These are phyloP conservation scores for Geotrichum restrictum DNA, from an alignment of 1,139 yeast species.

Conservation along the genomic window DNA sequence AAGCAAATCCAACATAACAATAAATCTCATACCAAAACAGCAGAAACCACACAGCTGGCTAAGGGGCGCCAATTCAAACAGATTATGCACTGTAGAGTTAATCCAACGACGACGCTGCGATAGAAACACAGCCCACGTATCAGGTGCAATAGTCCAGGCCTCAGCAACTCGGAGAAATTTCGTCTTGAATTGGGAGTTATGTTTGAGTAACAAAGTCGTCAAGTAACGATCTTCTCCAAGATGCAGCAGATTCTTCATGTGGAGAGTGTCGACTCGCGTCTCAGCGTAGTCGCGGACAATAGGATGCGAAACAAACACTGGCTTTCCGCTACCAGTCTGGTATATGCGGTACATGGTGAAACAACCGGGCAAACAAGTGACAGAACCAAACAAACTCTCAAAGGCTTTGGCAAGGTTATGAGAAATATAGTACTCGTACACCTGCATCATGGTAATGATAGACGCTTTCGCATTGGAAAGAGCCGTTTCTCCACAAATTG, in stretches of 20 bases:
- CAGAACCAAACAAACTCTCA: slow-evolving; percentile 42
- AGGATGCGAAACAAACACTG: slow-evolving; percentile 40
- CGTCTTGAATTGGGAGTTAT: slow-evolving; percentile 34
- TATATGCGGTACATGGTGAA: slow-evolving; percentile 42
- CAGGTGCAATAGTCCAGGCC: slow-evolving; percentile 39
- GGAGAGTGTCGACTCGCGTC: slow-evolving; percentile 41
- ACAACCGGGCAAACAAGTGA: slow-evolving; percentile 46
- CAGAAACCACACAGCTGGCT: slow-evolving; percentile 40
- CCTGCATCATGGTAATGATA: slow-evolving; percentile 44
- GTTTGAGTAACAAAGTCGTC: slow-evolving; percentile 40
- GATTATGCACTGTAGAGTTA: slow-evolving; percentile 42
- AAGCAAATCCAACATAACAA: slow-evolving; percentile 38
- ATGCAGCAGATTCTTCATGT: slow-evolving; percentile 43
- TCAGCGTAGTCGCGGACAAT: slow-evolving; percentile 41
- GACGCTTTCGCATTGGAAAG: slow-evolving; percentile 40
- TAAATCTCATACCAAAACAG: slow-evolving; percentile 38
- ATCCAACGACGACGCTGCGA: slow-evolving; percentile 45
- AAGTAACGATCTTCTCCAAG: slow-evolving; percentile 45
- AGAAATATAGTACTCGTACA: slow-evolving; percentile 44
- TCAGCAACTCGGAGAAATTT: slow-evolving; percentile 38
- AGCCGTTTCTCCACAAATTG: slow-evolving; percentile 44
- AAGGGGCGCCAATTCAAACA: slow-evolving; percentile 36
- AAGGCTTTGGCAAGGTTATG: slow-evolving; percentile 44
- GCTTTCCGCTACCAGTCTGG: slow-evolving; percentile 39
- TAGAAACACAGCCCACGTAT: slow-evolving; percentile 35